Evolutionary conservation across 345 rosid genomes (phyloP), one percentile per base, ranked within the genome.

Genomic region (Salix brachista): DNA sequence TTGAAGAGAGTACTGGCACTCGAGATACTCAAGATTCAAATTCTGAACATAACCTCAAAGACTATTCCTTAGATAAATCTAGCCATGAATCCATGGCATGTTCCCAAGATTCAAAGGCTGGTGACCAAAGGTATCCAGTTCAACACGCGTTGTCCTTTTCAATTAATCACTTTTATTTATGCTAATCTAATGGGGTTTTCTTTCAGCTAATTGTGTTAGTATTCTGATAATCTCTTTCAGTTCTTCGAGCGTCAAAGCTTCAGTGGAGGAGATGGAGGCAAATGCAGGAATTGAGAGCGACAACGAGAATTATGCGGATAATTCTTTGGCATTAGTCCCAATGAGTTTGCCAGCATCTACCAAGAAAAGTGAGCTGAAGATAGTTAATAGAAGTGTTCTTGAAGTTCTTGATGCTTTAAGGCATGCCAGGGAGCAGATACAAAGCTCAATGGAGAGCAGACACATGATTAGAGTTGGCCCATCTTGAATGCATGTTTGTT

Each of bases 361-460:
- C 56, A 67, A 82, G 28, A 56, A 66, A 34, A 73, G 69, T 23
- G 87, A 83, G 76, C 21, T 68, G 73, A 77, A 73, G 69, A 73
- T 79, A 4, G 71, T 48, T 4, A 81, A 67, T 67, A 70, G 73
- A 71, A 88, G 83, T 72, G 84, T 77, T 42, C 37, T 67, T 23
- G 89, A 90, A 75, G 91, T 81, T 76, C 90, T 87, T 54, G 93
- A 88, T 52, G 76, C 84, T 1, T 68, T 90, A 68, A 85, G 80
- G 76, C 81, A 71, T 42, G 86, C 82, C n/a, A 85, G 85, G 78
- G 84, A 85, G 54, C 80, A 67, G 70, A 83, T 87, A 62, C 83
- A 82, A 34, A 71, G 60, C 75, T 75, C 80, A 71, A 72, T 87
- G 85, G 86, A 80, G 65, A 72, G 87, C 50, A 72, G 84, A 66